Base-by-base conservation (phyloP, 768 basidiomycete genomes). In the Exidia glandulosa region DNA sequence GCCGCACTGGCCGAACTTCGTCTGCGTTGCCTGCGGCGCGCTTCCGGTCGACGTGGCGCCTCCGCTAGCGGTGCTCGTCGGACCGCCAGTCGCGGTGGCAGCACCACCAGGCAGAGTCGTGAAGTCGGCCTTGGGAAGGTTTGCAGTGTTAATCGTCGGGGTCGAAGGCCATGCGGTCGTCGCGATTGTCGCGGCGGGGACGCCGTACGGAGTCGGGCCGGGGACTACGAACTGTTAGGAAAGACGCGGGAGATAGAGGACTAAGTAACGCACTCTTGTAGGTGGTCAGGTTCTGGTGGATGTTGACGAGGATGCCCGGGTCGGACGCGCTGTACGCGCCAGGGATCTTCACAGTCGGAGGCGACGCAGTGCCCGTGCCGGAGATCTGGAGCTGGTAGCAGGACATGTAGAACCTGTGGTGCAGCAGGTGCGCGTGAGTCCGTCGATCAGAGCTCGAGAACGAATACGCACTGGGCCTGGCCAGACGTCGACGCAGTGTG, bases 131-230 rank as follows among this genome's bases (percentile, higher is more conserved):
- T 72, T 67, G 29, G 80, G 78, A 64, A 79, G 79, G 12, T 70
- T 67, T 2, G 75, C 74, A 12, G 78, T 79, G 69, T 77, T 77
- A 77, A 77, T 80, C 19, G 78, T 79, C 16, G 79, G 77, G 29
- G 77, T 76, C 3, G 76, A 76, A 14, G 78, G 76, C 62, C 66
- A 81, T 2, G 75, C 60, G 27, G 77, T 78, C 23, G 70, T 70
- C 13, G 75, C 79, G 30, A 77, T 71, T 5, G 76, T 57, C 5
- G 76, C 70, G 19, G 73, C 72, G 23, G 76, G 60, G 25, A 70
- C 70, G 30, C 74, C 77, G 67, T 79, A 82, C 23, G 82, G 75
- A 47, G 77, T 73, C 2, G 79, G 79, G 57, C 79, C 79, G 36
- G 78, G 79, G 63, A 80, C 52, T 56, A 29, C 3, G n/a, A n/a